Percentiles rank a stretch among this genome's conserved stretches.
phyloP scores from a whole-genome alignment of 805 yeast species.

The Blastobotrys chiropterorum region DNA sequence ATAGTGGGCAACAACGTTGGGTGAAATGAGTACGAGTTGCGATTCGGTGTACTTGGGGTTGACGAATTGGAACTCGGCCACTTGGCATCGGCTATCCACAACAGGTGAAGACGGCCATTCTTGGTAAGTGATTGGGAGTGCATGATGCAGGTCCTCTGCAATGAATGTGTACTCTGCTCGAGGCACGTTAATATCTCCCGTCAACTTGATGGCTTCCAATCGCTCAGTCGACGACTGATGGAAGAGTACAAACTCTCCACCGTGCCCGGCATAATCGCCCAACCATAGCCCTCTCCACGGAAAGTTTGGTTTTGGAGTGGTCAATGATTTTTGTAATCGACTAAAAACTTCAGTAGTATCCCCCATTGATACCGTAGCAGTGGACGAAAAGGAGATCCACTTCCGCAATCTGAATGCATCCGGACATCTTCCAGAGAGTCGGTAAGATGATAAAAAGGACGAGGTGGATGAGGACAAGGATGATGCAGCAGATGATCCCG shows the following conservation, averaged over 20 bases:
- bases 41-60: slow-evolving; percentile 4
- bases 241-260: slow-evolving; percentile 21
- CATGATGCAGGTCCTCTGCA: slow-evolving; percentile 17
- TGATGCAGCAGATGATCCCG: neutral
- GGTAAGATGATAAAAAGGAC: neutral
- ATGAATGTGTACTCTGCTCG: slow-evolving; percentile 25
- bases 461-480: neutral
- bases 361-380: slow-evolving; percentile 9
- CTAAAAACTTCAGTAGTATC: slow-evolving; percentile 21
- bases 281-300: slow-evolving; percentile 28
- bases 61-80: slow-evolving; percentile 2
- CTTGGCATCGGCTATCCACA: neutral
- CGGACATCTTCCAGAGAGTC: neutral
- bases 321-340: slow-evolving; percentile 13
- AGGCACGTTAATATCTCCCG: slow-evolving; percentile 23
- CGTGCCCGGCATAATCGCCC: slow-evolving; percentile 17
- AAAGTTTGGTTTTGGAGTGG: slow-evolving; percentile 7
- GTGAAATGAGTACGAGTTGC: neutral
- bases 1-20: neutral
- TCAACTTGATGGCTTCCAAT: slow-evolving; percentile 26
- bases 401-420: neutral
- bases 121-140: neutral
- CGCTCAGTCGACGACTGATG: slow-evolving; percentile 21
- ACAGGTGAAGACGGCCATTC: neutral
- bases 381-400: slow-evolving; percentile 2